These are phyloP conservation scores for Erythrophleum fordii DNA, from an alignment of 306 rosid genomes.

Conservation along the genomic window DNA sequence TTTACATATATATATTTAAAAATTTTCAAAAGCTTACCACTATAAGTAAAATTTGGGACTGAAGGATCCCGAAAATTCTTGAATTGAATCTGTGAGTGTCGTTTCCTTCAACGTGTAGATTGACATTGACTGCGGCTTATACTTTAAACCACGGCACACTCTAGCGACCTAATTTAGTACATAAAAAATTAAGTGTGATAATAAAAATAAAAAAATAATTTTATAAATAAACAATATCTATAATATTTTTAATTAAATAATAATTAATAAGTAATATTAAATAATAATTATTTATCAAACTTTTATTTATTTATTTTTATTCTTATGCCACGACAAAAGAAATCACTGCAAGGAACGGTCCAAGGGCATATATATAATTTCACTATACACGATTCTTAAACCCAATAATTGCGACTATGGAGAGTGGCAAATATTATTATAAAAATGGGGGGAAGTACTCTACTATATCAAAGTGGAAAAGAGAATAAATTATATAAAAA, in stretches of 20 bases:
- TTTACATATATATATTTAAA: no score
- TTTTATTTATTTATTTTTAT: no score
- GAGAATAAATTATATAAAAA: background rate
- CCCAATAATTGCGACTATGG: slow-evolving; percentile 34
- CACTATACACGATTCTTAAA: background rate
- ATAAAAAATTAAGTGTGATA: no score
- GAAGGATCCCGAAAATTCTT: background rate
- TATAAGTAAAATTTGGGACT: background rate
- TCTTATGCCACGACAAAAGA: no score
- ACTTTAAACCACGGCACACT: background rate
- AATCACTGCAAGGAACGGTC: background rate
- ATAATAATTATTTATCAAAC: no score
- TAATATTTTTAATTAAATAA: no score
- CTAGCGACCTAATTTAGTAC: no score
- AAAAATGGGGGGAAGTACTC: background rate
- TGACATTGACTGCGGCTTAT: background rate
- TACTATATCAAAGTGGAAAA: slow-evolving; percentile 3
- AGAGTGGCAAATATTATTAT: background rate
- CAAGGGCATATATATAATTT: background rate
- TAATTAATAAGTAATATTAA: no score
- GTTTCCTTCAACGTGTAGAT: background rate
- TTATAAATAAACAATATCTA: no score
- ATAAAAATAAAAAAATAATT: no score
- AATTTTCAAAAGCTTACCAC: background rate
- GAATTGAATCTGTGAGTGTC: background rate